A percentile compares a stretch with the other conserved stretches of the same genome.
Conservation (phyloP, 2,329 filamentous ascomycete genomes). For the Cytospora mali region DNA sequence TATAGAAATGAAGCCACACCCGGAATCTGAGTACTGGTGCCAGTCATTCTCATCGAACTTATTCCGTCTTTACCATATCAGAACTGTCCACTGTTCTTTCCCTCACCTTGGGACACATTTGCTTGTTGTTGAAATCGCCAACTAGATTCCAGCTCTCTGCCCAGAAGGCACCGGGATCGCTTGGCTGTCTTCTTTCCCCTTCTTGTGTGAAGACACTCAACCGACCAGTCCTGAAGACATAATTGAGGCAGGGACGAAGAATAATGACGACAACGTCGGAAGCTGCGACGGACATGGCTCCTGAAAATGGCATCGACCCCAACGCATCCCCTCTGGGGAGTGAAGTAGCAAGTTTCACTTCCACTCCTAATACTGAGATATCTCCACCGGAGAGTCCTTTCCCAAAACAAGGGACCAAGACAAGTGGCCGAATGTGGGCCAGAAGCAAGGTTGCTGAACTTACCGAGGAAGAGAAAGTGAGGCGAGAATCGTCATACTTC, state of each 20-base stretch:
- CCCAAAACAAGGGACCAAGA: slow-evolving; percentile 38
- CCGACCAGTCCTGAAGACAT: neutral
- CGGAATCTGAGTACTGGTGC: slow-evolving; percentile 23
- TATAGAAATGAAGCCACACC: slow-evolving; percentile 26
- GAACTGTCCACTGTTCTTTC: slow-evolving; percentile 3
- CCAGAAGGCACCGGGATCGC: neutral
- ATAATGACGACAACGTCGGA: slow-evolving; percentile 31
- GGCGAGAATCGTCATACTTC: neutral
- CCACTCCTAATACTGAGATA: slow-evolving; percentile 54
- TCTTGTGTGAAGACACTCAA: neutral
- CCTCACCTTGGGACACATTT: neutral
- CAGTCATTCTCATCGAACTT: neutral
- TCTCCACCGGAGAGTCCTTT: slow-evolving; percentile 49
- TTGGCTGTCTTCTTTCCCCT: neutral
- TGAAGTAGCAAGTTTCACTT: slow-evolving; percentile 45
- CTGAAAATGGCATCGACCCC: slow-evolving; percentile 39
- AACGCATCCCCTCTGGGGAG: slow-evolving; percentile 41
- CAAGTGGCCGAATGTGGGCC: slow-evolving; percentile 45
- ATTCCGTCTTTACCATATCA: neutral
- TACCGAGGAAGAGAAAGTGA: slow-evolving; percentile 61
- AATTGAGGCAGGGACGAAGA: neutral
- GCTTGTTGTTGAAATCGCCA: neutral
- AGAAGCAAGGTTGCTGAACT: slow-evolving; percentile 55
- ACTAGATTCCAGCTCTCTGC: slow-evolving; percentile 5
- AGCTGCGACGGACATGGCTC: slow-evolving; percentile 36